A percentile compares a stretch with the other conserved stretches of the same genome.
Conservation (phyloP, 1,139 yeast species). For the Yamadazyma diospyri region DNA sequence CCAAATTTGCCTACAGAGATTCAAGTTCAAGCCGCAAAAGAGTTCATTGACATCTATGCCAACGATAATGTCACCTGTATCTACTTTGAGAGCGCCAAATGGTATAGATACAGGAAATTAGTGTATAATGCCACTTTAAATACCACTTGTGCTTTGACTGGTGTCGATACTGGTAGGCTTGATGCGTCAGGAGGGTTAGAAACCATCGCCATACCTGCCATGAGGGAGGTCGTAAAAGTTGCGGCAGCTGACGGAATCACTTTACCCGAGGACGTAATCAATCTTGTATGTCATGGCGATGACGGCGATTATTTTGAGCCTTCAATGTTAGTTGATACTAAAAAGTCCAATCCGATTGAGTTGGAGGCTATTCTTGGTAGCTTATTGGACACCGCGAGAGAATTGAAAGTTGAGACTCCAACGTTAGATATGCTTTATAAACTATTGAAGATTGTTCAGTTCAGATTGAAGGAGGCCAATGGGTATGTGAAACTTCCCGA, state of each 20-base stretch:
- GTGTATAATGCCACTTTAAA: constrained; percentile 35
- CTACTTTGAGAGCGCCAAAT: constrained; percentile 40
- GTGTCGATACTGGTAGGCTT: constrained; percentile 26
- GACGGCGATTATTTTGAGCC: constrained; percentile 51
- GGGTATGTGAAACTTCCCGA: constrained; percentile 11
- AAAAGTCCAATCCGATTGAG: constrained; percentile 27
- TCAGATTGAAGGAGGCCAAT: constrained; percentile 12
- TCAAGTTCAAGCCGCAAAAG: constrained; percentile 24
- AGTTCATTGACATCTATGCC: constrained; percentile 48
- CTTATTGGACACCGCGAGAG: constrained; percentile 12
- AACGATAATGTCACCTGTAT: constrained; percentile 37
- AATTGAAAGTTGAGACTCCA: constrained; percentile 18
- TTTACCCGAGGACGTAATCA: constrained; percentile 7
- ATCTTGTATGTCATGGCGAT: constrained; percentile 36
- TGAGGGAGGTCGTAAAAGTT: constrained; percentile 57
- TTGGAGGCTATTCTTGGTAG: constrained; percentile 29
- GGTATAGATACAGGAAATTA: constrained; percentile 57
- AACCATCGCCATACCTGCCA: constrained; percentile 46
- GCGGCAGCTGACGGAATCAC: constrained; percentile 56
- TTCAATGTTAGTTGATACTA: constrained; percentile 34
- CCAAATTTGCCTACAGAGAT: constrained; percentile 16
- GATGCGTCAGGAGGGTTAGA: constrained; percentile 16
- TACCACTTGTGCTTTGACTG: constrained; percentile 31
- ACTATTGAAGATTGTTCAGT: constrained; percentile 37
- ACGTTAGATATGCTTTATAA: constrained; percentile 28